phyloP scores from a whole-genome alignment of 148 eudicot species.

The Limonium bicolor region DNA sequence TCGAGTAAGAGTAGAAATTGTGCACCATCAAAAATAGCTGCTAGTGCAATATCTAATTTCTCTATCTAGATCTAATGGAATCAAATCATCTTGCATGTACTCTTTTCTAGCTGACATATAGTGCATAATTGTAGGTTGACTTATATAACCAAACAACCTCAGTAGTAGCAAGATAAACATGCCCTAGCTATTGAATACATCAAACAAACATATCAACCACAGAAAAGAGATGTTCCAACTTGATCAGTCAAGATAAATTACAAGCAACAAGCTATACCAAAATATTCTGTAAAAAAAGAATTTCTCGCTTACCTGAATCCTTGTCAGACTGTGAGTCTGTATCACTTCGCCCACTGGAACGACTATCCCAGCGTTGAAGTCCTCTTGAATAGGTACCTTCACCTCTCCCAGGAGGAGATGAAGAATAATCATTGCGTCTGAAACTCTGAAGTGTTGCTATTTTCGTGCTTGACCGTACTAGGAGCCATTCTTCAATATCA shows the following conservation, averaged over 20 bases:
- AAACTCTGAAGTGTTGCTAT: constrained; percentile 31
- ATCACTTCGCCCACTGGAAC: constrained; percentile 61
- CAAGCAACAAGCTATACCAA: not conserved
- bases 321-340: constrained; percentile 45
- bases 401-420: constrained; percentile 57
- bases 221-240: not conserved
- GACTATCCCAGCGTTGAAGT: constrained; percentile 59
- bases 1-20: too few species aligned
- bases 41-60: too few species aligned
- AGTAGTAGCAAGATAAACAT: too few species aligned
- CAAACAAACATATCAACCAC: not conserved
- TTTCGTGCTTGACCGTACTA: constrained; percentile 27
- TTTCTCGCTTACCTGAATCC: constrained; percentile 44
- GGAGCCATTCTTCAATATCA: not conserved
- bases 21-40: too few species aligned
- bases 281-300: not conserved
- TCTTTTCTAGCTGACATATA: too few species aligned
- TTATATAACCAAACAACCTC: too few species aligned
- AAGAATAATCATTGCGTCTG: constrained; percentile 46
- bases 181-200: too few species aligned
- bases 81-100: too few species aligned
- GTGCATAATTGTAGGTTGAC: too few species aligned
- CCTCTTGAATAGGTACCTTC: constrained; percentile 34
- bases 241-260: not conserved
- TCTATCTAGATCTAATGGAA: too few species aligned